Percentiles rank a stretch among this genome's conserved stretches.
phyloP scores from a whole-genome alignment of 495 filamentous ascomycete genomes.

The Annulohypoxylon moriforme region DNA sequence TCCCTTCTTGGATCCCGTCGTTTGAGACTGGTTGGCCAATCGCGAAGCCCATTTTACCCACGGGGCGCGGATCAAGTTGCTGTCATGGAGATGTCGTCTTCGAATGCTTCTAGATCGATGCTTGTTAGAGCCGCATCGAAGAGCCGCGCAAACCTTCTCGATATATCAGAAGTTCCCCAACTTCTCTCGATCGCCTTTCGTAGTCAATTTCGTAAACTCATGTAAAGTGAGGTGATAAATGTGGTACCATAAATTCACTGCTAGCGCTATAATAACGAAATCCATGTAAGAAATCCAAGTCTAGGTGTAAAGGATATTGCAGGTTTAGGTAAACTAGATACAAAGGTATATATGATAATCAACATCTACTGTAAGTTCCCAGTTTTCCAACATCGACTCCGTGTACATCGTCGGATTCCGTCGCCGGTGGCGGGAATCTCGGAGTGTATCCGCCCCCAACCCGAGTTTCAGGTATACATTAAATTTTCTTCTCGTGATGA shows the following conservation, averaged over 20 bases:
- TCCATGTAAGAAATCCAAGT: neutral
- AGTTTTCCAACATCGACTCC: conserved; percentile 28
- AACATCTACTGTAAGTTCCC: conserved; percentile 33
- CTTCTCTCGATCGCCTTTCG: neutral
- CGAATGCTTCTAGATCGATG: neutral
- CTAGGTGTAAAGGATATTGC: conserved; percentile 34
- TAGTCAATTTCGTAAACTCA: neutral
- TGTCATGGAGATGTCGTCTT: neutral
- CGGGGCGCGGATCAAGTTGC: conserved; percentile 17
- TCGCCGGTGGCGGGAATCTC: conserved; percentile 20
- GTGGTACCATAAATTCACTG: neutral
- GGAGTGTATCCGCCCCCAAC: conserved; percentile 10
- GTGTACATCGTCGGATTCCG: conserved; percentile 31
- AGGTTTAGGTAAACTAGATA: conserved; percentile 40
- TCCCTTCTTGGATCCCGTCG: neutral
- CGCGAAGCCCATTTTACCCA: neutral
- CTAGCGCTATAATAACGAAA: neutral
- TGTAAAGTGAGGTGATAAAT: neutral
- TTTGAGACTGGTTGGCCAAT: conserved; percentile 13
- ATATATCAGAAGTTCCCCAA: neutral
- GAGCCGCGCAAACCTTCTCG: neutral
- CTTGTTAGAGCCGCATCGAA: conserved; percentile 6
- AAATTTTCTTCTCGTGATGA: conserved; percentile 35
- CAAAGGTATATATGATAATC: conserved; percentile 41
- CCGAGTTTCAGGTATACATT: conserved; percentile 32